A percentile compares a stretch with the other conserved stretches of the same genome.
These are phyloP conservation scores for Schizothecium vesticola DNA, from an alignment of 495 filamentous ascomycete species.

Conservation along the genomic window DNA sequence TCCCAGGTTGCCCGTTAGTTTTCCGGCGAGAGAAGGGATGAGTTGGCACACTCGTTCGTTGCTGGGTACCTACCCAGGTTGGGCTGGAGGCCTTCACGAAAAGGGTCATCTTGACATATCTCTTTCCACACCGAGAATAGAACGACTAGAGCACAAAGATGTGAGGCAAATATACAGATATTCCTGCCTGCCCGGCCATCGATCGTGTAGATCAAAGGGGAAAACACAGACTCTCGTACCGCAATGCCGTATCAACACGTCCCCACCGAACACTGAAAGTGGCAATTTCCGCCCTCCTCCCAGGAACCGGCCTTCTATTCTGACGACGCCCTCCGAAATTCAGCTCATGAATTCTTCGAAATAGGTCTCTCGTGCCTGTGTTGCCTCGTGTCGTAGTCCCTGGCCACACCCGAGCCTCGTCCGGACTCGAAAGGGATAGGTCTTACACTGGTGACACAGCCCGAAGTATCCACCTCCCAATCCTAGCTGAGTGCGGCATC, in stretches of 20 bases:
- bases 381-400: neutral
- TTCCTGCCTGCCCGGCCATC: neutral
- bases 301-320: neutral
- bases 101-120: neutral
- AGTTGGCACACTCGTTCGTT: neutral
- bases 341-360: neutral
- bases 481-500: no score
- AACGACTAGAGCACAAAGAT: neutral
- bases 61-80: no score
- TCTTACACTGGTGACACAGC: no score
- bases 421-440: neutral
- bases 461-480: no score
- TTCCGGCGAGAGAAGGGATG: neutral
- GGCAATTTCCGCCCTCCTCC: neutral
- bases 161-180: neutral
- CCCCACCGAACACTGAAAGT: neutral
- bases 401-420: neutral
- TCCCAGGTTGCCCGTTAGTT: neutral
- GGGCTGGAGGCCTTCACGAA: neutral
- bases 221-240: neutral
- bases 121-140: neutral
- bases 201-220: neutral
- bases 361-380: neutral
- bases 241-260: neutral
- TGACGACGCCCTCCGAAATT: neutral